Conservation (phyloP, 2,329 filamentous ascomycete species). For the Cladosporium sp. region DNA sequence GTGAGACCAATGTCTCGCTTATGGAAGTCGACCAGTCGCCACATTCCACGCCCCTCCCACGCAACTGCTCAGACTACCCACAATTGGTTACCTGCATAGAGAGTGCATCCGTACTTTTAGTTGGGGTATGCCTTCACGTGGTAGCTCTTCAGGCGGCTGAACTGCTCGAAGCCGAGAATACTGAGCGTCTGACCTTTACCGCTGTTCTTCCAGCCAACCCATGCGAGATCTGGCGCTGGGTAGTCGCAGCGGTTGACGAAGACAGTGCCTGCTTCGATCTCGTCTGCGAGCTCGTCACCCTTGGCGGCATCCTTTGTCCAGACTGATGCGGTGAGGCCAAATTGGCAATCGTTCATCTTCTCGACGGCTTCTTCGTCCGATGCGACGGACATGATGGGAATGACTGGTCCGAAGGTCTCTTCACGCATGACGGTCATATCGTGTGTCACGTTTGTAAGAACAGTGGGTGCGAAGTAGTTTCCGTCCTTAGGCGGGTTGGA, state of each 20-base stretch:
- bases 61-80: not conserved
- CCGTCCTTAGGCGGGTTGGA: conserved; percentile 67
- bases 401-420: conserved; percentile 91
- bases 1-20: conserved; percentile 2
- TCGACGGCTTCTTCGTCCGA: conserved; percentile 74
- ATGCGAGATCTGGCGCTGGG: conserved; percentile 64
- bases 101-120: conserved; percentile 24
- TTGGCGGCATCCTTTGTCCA: conserved; percentile 84
- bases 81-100: conserved; percentile 2
- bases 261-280: conserved; percentile 87
- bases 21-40: not conserved
- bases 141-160: conserved; percentile 93
- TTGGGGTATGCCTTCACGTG: conserved; percentile 78
- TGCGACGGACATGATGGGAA: conserved; percentile 83
- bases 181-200: conserved; percentile 88
- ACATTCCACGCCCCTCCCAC: conserved; percentile 12
- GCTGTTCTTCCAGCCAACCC: conserved; percentile 93
- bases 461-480: conserved; percentile 83
- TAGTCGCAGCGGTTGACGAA: conserved; percentile 95
- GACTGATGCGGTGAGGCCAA: conserved; percentile 91
- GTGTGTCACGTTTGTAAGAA: conserved; percentile 75
- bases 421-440: conserved; percentile 85
- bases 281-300: conserved; percentile 71
- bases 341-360: conserved; percentile 92
- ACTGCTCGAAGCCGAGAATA: conserved; percentile 88